A percentile compares a stretch with the other conserved stretches of the same genome.
These are phyloP conservation scores for Jackrogersella minutella DNA, from an alignment of 495 filamentous ascomycete genomes.

Conservation along the genomic window DNA sequence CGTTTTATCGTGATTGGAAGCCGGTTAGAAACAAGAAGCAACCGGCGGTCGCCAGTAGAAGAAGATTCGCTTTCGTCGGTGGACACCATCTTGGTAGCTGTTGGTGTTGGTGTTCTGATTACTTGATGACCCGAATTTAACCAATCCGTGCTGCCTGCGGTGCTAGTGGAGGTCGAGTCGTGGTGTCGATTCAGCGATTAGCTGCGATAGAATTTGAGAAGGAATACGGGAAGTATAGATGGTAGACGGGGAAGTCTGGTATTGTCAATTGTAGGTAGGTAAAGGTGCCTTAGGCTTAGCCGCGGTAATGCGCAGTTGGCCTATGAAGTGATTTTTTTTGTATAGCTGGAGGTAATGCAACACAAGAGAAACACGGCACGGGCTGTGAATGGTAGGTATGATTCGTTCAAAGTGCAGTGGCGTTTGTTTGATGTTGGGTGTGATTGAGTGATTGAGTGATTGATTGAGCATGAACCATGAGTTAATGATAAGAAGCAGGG, in stretches of 20 bases:
- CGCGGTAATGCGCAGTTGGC: slow-evolving; percentile 14
- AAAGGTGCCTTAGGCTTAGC: slow-evolving; percentile 15
- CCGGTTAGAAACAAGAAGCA: slow-evolving; percentile 92
- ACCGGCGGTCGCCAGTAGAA: slow-evolving; percentile 49
- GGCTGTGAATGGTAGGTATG: slow-evolving; percentile 13
- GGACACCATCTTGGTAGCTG: slow-evolving; percentile 29
- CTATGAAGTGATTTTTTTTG: slow-evolving; percentile 12
- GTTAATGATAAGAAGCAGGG: slow-evolving; percentile 11
- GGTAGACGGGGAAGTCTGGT: neutral
- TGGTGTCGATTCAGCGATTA: neutral
- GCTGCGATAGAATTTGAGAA: neutral
- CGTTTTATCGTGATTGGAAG: slow-evolving; percentile 95
- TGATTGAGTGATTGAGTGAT: slow-evolving; percentile 16
- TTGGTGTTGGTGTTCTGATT: neutral
- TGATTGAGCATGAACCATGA: slow-evolving; percentile 13
- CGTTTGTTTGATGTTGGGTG: slow-evolving; percentile 14
- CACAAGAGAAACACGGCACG: slow-evolving; percentile 13
- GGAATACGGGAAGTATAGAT: neutral
- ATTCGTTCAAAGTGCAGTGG: slow-evolving; percentile 31
- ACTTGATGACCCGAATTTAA: neutral
- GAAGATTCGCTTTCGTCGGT: slow-evolving; percentile 37
- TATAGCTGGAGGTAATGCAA: slow-evolving; percentile 9
- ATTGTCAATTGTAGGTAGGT: neutral
- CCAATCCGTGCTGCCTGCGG: neutral
- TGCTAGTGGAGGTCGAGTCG: neutral